Percentiles rank a stretch among this genome's conserved stretches.
These are phyloP conservation scores for Beta vulgaris DNA, from an alignment of 148 eudicot genomes.

Conservation along the genomic window DNA sequence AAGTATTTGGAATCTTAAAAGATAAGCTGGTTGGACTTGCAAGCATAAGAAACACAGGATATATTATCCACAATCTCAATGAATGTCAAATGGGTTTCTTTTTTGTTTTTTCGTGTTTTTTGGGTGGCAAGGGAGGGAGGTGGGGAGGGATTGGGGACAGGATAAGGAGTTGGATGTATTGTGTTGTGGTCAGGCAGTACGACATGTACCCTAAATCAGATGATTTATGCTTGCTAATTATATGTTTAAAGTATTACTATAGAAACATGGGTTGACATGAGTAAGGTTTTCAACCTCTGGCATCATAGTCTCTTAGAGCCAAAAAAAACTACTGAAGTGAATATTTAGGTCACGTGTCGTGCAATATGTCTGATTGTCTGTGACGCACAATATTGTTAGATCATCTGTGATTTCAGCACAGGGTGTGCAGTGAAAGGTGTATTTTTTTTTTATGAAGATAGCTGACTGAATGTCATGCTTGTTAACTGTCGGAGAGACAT, in stretches of 20 bases:
- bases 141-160: not conserved
- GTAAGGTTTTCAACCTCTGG: not conserved
- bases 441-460: not conserved
- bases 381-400: too few species aligned
- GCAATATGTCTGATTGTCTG: not conserved
- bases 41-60: conserved; percentile 11
- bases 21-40: conserved; percentile 20
- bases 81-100: conserved; percentile 7
- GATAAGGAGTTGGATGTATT: conserved; percentile 8
- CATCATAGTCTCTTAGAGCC: not conserved
- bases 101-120: not conserved
- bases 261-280: not conserved
- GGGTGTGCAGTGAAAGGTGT: not conserved
- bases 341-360: not conserved
- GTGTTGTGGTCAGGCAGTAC: conserved; percentile 1
- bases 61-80: conserved; percentile 3
- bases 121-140: not conserved
- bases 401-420: not conserved
- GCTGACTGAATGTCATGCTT: not conserved
- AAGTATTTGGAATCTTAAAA: conserved; percentile 21
- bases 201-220: not conserved
- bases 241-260: not conserved
- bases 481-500: not conserved
- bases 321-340: not conserved
- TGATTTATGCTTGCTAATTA: not conserved